These are phyloP conservation scores for Alloascoidea hylecoeti DNA, from an alignment of 805 yeast species.

Conservation along the genomic window DNA sequence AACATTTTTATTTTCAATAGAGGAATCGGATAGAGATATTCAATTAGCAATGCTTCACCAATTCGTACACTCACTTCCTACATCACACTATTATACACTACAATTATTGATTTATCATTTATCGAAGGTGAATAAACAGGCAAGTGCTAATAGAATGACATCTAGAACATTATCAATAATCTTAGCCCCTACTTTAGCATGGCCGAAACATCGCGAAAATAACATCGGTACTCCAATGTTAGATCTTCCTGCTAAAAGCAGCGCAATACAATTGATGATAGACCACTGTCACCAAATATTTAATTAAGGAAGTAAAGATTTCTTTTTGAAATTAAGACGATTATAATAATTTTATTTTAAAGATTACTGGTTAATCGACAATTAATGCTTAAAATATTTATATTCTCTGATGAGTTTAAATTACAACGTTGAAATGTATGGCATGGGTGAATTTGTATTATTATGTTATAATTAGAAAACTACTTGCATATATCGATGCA, in stretches of 20 bases:
- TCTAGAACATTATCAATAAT: slow-evolving; percentile 75
- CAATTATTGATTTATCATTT: slow-evolving; percentile 50
- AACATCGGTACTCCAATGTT: slow-evolving; percentile 7
- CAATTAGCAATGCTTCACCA: slow-evolving; percentile 27
- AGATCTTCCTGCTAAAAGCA: neutral
- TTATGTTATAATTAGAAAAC: too few species aligned
- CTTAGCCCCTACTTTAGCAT: slow-evolving; percentile 84
- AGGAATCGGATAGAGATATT: slow-evolving; percentile 15
- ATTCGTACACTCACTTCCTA: slow-evolving; percentile 42
- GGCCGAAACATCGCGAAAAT: slow-evolving; percentile 68
- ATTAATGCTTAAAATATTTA: too few species aligned
- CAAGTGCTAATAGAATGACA: slow-evolving; percentile 63
- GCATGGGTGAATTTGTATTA: too few species aligned
- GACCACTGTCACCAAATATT: too few species aligned
- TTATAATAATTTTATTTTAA: too few species aligned
- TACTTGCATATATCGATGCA: too few species aligned
- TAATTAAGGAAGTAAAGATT: too few species aligned
- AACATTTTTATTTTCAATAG: slow-evolving; percentile 11
- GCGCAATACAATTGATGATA: neutral
- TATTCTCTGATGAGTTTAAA: too few species aligned
- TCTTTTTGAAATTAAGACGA: too few species aligned
- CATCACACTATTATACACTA: slow-evolving; percentile 49
- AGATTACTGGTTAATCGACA: too few species aligned
- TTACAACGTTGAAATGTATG: too few species aligned
- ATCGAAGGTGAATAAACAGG: slow-evolving; percentile 35